Conservation (phyloP, 176 grass and related monocot species). For the Dendrocalamus sinicus region DNA sequence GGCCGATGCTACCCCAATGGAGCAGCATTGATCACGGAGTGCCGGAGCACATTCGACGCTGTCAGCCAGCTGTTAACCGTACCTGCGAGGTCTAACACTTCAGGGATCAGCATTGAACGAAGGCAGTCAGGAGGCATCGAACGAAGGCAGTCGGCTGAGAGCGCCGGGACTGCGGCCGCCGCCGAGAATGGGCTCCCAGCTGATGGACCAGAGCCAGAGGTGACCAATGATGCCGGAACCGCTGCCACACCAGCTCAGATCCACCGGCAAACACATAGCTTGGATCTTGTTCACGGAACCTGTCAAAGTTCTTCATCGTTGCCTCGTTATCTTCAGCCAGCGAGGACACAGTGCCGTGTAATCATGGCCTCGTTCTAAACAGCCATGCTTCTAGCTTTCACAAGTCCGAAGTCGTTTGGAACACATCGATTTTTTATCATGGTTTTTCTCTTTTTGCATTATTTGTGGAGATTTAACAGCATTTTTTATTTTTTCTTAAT, state of each 20-base stretch:
- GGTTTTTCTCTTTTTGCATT: no score
- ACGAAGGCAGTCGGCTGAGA: slow-evolving; percentile 42
- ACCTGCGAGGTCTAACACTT: slow-evolving; percentile 54
- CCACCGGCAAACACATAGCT: slow-evolving; percentile 21
- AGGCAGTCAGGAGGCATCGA: slow-evolving; percentile 27
- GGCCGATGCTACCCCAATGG: slow-evolving; percentile 92
- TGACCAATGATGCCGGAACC: slow-evolving; percentile 17
- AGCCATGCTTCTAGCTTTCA: no score
- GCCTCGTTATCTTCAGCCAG: neutral
- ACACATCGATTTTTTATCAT: no score
- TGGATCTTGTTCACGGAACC: neutral
- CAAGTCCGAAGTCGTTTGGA: no score
- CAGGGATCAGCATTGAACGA: slow-evolving; percentile 34
- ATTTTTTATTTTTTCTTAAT: no score
- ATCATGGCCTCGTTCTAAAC: neutral
- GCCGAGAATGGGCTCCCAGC: slow-evolving; percentile 39
- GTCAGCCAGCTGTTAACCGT: slow-evolving; percentile 69
- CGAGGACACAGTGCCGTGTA: neutral
- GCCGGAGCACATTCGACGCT: slow-evolving; percentile 58
- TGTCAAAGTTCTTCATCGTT: neutral
- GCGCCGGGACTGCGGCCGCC: neutral
- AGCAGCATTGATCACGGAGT: slow-evolving; percentile 73
- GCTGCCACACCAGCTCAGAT: neutral
- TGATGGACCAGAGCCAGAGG: slow-evolving; percentile 38
- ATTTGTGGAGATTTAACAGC: no score